Conservation (phyloP, 2,329 filamentous ascomycete genomes). For the Clonostachys solani region DNA sequence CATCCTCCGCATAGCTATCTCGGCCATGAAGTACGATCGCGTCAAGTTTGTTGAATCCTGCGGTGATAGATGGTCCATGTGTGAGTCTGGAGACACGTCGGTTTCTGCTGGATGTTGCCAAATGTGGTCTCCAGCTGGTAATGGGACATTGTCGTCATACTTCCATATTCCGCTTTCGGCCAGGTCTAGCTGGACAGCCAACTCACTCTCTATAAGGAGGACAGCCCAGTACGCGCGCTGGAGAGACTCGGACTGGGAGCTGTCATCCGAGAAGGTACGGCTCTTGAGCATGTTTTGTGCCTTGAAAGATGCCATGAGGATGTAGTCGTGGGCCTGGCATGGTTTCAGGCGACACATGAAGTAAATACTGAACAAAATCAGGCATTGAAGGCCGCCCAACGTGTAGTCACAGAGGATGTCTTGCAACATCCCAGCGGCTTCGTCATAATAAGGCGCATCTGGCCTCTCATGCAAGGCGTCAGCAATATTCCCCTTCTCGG, state of each 20-base stretch:
- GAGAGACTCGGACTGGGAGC: neutral
- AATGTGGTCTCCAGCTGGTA: neutral
- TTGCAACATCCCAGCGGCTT: neutral
- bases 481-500: neutral
- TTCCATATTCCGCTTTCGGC: neutral
- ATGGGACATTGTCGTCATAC: neutral
- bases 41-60: neutral
- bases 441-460: neutral
- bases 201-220: neutral
- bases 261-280: neutral
- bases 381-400: neutral
- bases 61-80: neutral
- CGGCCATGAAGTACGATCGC: neutral
- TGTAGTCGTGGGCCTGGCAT: neutral
- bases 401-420: too few species aligned
- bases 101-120: neutral
- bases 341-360: neutral
- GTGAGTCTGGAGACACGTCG: neutral
- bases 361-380: neutral
- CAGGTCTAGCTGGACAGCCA: neutral
- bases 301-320: neutral
- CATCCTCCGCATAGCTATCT: slow-evolving; percentile 22
- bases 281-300: neutral
- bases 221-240: neutral
- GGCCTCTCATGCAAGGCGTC: neutral